These are phyloP conservation scores for Penicillium crustosum DNA, from an alignment of 2,329 filamentous ascomycete genomes.

Conservation along the genomic window DNA sequence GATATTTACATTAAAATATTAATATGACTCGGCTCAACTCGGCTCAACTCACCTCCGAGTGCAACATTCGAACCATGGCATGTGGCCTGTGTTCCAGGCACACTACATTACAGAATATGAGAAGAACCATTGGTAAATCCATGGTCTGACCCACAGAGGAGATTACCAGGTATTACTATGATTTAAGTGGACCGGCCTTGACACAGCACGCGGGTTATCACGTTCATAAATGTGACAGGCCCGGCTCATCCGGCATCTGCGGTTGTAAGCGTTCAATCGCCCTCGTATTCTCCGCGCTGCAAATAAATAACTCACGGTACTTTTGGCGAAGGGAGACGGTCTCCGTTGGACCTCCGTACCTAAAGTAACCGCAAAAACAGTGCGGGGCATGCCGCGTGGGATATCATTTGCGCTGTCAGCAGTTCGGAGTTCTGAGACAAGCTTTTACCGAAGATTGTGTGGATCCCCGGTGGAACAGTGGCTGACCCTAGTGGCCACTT, in stretches of 20 bases:
- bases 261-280: background rate
- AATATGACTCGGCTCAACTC: background rate
- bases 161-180: background rate
- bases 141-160: background rate
- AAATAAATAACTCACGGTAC: background rate
- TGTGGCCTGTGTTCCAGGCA: background rate
- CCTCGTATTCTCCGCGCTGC: background rate
- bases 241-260: background rate
- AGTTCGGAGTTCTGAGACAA: background rate
- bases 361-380: background rate
- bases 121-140: background rate
- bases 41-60: background rate
- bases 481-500: background rate
- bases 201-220: background rate
- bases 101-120: background rate
- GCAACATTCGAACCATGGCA: background rate
- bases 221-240: background rate
- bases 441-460: background rate
- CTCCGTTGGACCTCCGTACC: background rate
- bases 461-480: background rate
- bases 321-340: background rate
- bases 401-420: background rate
- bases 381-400: background rate
- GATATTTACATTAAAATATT: background rate
- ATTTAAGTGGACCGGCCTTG: background rate